These are phyloP conservation scores for Hymenoscyphus fructigenus DNA, from an alignment of 2,329 filamentous ascomycete species.

Conservation along the genomic window DNA sequence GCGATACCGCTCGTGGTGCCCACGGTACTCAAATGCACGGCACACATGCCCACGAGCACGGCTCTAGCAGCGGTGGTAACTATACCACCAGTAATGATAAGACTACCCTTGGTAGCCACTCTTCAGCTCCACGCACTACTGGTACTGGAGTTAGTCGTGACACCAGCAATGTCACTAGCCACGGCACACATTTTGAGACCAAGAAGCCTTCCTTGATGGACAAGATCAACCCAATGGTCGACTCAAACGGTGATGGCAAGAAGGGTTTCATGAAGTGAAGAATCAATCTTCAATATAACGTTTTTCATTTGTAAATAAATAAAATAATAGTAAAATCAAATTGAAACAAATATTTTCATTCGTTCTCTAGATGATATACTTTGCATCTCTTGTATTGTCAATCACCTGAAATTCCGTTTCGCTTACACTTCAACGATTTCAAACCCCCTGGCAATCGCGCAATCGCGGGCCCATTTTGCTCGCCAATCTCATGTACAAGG, in stretches of 20 bases:
- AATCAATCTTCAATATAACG: not conserved
- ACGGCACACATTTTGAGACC: not conserved
- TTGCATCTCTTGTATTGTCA: too few relatives aligned
- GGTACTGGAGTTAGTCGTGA: conserved; percentile 7
- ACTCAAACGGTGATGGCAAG: conserved; percentile 56
- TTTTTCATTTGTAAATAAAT: not conserved
- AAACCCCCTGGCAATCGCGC: too few relatives aligned
- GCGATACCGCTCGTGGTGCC: not conserved
- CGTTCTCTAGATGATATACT: too few relatives aligned
- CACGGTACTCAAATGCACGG: not conserved
- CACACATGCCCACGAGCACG: not conserved
- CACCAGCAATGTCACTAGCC: conserved; percentile 12
- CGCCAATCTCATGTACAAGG: too few relatives aligned
- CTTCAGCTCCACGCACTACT: conserved; percentile 6
- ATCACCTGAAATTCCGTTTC: too few relatives aligned
- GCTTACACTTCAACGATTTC: too few relatives aligned
- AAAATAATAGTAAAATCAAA: not conserved
- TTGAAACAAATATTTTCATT: not conserved
- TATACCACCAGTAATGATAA: conserved; percentile 7
- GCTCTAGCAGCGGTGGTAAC: conserved; percentile 8
- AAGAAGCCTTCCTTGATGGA: conserved; percentile 51
- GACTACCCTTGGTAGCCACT: conserved; percentile 13
- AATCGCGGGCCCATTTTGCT: too few relatives aligned
- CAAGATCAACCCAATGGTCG: conserved; percentile 53
- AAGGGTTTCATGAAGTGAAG: conserved; percentile 50